A percentile compares a stretch with the other conserved stretches of the same genome.
Evolutionary conservation across 2,329 filamentous ascomycete genomes (phyloP).

Genomic region (Venturia effusa): DNA sequence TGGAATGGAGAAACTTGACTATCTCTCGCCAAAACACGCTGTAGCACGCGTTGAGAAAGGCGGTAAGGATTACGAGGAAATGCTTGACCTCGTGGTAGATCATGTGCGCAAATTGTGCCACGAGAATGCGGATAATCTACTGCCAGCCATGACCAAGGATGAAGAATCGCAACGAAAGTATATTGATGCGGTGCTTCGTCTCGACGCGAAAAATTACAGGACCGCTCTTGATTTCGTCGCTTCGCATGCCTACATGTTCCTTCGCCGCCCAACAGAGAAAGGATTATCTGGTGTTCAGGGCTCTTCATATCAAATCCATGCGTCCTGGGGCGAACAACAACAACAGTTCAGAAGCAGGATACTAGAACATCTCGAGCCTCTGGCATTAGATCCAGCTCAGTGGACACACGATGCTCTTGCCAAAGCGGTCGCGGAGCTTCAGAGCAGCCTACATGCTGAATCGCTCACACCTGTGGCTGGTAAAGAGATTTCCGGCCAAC

Average conservation of each 20-base stretch:
- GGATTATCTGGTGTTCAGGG: background rate
- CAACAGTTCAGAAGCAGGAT: background rate
- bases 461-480: background rate
- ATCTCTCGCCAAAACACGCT: constrained; percentile 65
- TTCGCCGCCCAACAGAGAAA: background rate
- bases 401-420: background rate
- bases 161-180: constrained; percentile 30
- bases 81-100: constrained; percentile 23
- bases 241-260: constrained; percentile 49
- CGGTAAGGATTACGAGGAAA: constrained; percentile 29
- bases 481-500: background rate
- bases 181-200: constrained; percentile 39
- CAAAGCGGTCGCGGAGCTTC: background rate
- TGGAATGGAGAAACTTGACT: constrained; percentile 66
- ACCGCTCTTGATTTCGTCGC: constrained; percentile 44
- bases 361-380: background rate
- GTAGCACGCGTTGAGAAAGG: constrained; percentile 34
- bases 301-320: background rate
- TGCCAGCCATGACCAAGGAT: constrained; percentile 5
- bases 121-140: constrained; percentile 12
- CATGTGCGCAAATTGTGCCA: constrained; percentile 22
- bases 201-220: constrained; percentile 47
- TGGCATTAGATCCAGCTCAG: background rate
- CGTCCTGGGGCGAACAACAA: background rate
- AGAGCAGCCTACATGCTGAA: background rate